Conservation (phyloP, 2,329 filamentous ascomycete genomes). For the Fusarium secorum region DNA sequence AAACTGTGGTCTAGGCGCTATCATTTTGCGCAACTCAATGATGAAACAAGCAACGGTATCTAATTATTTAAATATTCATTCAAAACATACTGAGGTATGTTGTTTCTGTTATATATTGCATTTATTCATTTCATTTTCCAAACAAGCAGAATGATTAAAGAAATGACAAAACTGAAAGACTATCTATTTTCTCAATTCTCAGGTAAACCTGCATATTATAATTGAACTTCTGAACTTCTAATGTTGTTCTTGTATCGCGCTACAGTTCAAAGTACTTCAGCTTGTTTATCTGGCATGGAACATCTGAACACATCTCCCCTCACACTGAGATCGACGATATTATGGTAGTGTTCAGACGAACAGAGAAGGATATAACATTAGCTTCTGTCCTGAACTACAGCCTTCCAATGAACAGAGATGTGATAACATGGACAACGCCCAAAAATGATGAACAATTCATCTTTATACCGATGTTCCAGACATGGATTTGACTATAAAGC, state of each 20-base stretch:
- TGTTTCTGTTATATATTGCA: background rate
- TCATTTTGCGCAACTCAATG: background rate
- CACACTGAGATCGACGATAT: background rate
- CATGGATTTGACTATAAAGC: background rate
- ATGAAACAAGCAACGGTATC: background rate
- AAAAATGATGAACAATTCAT: background rate
- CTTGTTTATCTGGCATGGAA: background rate
- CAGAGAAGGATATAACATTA: too few species aligned
- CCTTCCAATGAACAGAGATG: background rate
- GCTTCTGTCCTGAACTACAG: background rate
- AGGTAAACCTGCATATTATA: background rate
- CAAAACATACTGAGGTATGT: constrained; percentile 3
- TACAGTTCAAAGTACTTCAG: background rate
- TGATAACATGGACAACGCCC: background rate
- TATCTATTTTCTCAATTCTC: background rate
- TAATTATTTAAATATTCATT: background rate
- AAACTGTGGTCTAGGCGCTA: background rate
- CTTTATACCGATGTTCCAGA: background rate
- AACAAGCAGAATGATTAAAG: background rate
- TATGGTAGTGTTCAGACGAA: background rate
- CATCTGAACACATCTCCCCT: background rate
- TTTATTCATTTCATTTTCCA: background rate
- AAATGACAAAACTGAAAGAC: background rate
- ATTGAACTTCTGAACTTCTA: background rate
- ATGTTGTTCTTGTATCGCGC: background rate